Conservation (phyloP, 495 filamentous ascomycete genomes). For the Aspergillus saccharolyticus region DNA sequence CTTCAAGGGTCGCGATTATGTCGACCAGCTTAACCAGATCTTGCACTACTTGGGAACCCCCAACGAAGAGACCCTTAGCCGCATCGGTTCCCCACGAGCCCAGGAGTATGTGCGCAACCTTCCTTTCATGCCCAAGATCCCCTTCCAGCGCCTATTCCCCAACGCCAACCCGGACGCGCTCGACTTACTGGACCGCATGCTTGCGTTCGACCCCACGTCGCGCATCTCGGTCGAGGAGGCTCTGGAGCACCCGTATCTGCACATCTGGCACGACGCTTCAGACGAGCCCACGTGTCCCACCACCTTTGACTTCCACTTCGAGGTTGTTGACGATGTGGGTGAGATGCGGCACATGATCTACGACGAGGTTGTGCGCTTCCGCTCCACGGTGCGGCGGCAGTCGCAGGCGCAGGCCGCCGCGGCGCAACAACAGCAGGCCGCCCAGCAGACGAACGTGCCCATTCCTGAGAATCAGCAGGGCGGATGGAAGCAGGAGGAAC, state of each 20-base stretch:
- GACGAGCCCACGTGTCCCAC: conserved; percentile 91
- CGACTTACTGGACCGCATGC: conserved; percentile 91
- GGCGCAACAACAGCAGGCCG: conserved; percentile 35
- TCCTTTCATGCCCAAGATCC: conserved; percentile 89
- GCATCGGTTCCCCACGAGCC: conserved; percentile 91
- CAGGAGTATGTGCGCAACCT: conserved; percentile 99
- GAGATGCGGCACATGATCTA: conserved; percentile 98
- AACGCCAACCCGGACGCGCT: conserved; percentile 95
- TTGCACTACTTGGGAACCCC: conserved; percentile 96
- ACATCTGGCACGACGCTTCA: conserved; percentile 96
- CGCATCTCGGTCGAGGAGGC: conserved; percentile 91
- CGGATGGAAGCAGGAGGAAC: conserved; percentile 77
- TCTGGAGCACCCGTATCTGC: conserved; percentile 89
- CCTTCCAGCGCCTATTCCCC: conserved; percentile 84
- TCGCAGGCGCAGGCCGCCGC: conserved; percentile 40
- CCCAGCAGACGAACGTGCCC: conserved; percentile 55
- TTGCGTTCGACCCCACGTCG: conserved; percentile 89
- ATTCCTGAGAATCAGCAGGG: conserved; percentile 64
- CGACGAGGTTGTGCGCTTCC: conserved; percentile 82
- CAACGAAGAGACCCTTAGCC: conserved; percentile 87
- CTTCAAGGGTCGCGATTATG: conserved; percentile 98
- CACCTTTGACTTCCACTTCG: conserved; percentile 97
- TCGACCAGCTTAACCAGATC: conserved; percentile 99
- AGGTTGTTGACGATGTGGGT: conserved; percentile 83
- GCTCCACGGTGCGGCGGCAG: conserved; percentile 66